phyloP scores from a whole-genome alignment of 2,329 filamentous ascomycete genomes.

The Neopestalotiopsis clavispora region DNA sequence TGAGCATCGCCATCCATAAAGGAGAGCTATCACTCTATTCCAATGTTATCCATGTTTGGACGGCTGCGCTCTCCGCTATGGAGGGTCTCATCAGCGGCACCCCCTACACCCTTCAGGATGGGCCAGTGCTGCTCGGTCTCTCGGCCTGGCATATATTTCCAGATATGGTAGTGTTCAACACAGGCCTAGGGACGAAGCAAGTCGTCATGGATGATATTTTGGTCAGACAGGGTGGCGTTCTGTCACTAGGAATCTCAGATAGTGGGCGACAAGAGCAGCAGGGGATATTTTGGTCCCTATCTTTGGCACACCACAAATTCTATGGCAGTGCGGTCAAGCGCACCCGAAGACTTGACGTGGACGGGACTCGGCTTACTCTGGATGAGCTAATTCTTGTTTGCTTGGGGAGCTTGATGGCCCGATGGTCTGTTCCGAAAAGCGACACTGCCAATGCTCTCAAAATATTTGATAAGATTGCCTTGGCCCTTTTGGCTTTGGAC shows the following conservation, averaged over 20 bases:
- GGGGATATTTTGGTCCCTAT: conserved; percentile 21
- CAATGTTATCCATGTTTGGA: conserved; percentile 19
- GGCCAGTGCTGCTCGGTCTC: conserved; percentile 18
- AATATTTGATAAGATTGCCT: no score
- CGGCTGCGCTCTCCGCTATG: conserved; percentile 10
- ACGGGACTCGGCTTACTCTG: conserved; percentile 17
- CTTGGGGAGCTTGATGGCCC: neutral
- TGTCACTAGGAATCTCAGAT: conserved; percentile 19
- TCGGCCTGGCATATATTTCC: conserved; percentile 23
- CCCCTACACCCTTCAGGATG: conserved; percentile 17
- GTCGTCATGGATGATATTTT: conserved; percentile 18
- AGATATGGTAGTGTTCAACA: conserved; percentile 18
- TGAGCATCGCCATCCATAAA: conserved; percentile 16
- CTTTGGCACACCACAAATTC: conserved; percentile 21
- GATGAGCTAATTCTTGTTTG: conserved; percentile 17
- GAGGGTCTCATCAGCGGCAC: conserved; percentile 19
- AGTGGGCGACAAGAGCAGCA: neutral
- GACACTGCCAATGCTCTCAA: neutral
- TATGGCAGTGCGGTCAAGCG: conserved; percentile 16
- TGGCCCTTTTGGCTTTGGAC: no score
- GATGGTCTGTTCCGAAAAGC: neutral
- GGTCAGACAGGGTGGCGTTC: conserved; percentile 16
- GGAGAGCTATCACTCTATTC: conserved; percentile 3
- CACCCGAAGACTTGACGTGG: conserved; percentile 9
- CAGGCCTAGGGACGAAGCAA: neutral